A percentile compares a stretch with the other conserved stretches of the same genome.
Conservation (phyloP, 1,139 yeast genomes). For the Zygoascus sp. region DNA sequence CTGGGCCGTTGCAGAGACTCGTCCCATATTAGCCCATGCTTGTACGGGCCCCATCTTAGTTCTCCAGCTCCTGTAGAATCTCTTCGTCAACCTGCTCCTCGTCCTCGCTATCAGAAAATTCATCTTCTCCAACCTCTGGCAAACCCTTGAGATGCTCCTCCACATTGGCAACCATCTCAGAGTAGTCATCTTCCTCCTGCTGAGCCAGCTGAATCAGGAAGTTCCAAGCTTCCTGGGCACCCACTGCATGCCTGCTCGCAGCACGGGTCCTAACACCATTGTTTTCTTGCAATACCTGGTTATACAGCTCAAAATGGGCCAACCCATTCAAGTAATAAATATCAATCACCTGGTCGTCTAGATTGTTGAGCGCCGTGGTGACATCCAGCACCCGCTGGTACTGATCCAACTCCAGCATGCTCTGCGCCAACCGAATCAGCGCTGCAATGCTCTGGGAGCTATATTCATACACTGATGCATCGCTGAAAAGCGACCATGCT, state of each 20-base stretch:
- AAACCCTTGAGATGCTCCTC: constrained; percentile 35
- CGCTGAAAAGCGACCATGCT: constrained; percentile 60
- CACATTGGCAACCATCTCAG: constrained; percentile 31
- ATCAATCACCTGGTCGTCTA: constrained; percentile 80
- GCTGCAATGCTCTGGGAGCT: constrained; percentile 59
- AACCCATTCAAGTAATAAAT: constrained; percentile 78
- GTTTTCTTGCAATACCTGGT: constrained; percentile 11
- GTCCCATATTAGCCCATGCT: background rate
- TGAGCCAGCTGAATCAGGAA: constrained; percentile 25
- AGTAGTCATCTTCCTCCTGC: constrained; percentile 27
- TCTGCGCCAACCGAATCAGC: constrained; percentile 59
- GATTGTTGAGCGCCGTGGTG: constrained; percentile 58
- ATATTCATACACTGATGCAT: constrained; percentile 24
- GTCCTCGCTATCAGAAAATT: constrained; percentile 27
- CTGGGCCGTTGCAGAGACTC: background rate
- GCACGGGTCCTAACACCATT: constrained; percentile 16
- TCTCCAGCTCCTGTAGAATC: constrained; percentile 21
- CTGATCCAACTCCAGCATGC: constrained; percentile 61
- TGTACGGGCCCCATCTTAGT: constrained; percentile 2
- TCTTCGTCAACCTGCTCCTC: constrained; percentile 22
- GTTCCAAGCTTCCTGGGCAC: constrained; percentile 33
- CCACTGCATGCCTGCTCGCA: constrained; percentile 30
- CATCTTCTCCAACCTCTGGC: constrained; percentile 32
- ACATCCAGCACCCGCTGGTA: constrained; percentile 63
- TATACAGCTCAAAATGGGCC: constrained; percentile 50